Evolutionary conservation across 179 eudicot species (phyloP), one percentile per base, ranked within the genome.

Genomic region (Actinidia polygama): DNA sequence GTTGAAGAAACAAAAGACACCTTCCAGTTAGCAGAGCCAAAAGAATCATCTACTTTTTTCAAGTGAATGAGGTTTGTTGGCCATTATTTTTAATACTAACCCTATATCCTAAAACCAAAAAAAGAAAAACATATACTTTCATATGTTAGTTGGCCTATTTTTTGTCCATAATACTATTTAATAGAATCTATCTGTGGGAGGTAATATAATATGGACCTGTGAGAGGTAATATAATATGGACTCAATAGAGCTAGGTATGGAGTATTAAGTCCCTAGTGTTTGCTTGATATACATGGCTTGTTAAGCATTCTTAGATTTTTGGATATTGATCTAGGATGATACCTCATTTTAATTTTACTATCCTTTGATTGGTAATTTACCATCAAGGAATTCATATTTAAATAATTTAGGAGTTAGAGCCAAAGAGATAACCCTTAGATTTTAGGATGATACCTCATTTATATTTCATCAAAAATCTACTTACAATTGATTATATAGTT

Each of bases 1-100:
- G 86, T 94, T 69, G 99, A 96, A 87, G 99, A 96, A 89, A 92
- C 98, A 55, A 96, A 90, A 82, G 98, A 98, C 86, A 96, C 98
- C 77, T 98, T 96, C 86, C 98, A 96, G 86, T 96, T 74, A 96
- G 90, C 87, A 90, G 99, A 89, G 99, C 98, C 73, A 95, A 95
- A 75, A 90, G 94, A 79, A 90, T 96, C 73, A 95, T 98, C 50
- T 95, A 96, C 80, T 95, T 98, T 80, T 96, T 95, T 84, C 96
- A 96, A 95, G 95, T 96, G 86, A 95, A 96, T 84, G 98, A 96
- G 99, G 99, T 95, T 61, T 75, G 94, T 83, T 69, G 19, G 5
- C 26, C 44, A 7, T 55, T 18, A 15, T 71, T 5, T 68, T 70
- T 59, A 36, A 30, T 62, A 11, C 23, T n/a, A 51, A 57, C 57